Evolutionary conservation across 306 rosid genomes (phyloP), one percentile per base, ranked within the genome.

Genomic region (Fragaria iinumae): DNA sequence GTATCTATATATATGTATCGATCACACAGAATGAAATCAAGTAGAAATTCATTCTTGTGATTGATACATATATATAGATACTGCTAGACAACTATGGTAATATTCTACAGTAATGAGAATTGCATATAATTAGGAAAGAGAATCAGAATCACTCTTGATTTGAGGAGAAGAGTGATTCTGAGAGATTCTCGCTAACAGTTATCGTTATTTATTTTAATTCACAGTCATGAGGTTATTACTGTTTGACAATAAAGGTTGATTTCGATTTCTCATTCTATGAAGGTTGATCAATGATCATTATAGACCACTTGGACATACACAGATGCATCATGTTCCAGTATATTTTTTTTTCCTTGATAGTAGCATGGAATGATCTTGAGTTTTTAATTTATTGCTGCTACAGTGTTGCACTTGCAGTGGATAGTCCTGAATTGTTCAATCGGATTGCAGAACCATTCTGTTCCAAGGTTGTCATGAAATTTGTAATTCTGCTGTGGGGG

Each of bases 401-500:
- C 91, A 91, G 98, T 85, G 92, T 88, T 81, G 97, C 93, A 53
- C 90, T 95, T 57, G 90, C 87, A 10, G 93, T 90, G 81, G 98
- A 95, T 87, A 87, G 78, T 84, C 92, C 96, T 36, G 92, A 88
- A 79, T 74, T 95, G 90, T 92, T 84, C 88, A 81, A 90, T 84
- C 90, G 80, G 80, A 90, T 95, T 75, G 82, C 86, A 41, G 85
- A 82, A 77, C 77, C 81, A 52, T 92, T 95, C 62, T 72, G 50
- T 84, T 87, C 75, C 55, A 88, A 90, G 83, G 85, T 88, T 71
- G 74, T 85, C 48, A 78, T 86, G 84, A 90, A 88, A 79, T 95
- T 86, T 78, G 60, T 95, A 59, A 84, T 95, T 86, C 93, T 95
- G 68, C 96, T 95, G 53, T 95, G 98, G 98, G 98, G 98, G 75